Evolutionary conservation across 1,139 yeast species (phyloP), one percentile per base, ranked within the genome.

Genomic region (Suhomyces guaymorum): DNA sequence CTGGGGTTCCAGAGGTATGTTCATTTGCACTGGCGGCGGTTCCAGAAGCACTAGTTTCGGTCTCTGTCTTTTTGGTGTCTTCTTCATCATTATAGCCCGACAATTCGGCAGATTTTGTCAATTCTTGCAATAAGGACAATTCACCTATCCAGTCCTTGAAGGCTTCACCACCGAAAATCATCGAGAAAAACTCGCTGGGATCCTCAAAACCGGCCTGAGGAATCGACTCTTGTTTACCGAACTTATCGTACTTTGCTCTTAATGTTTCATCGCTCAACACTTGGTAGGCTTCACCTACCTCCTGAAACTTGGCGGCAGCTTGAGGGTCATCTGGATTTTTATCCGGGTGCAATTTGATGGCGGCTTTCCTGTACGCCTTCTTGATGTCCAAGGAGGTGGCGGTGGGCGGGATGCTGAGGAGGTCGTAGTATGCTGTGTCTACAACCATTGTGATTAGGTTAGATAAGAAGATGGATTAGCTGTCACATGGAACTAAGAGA

Each of bases 281-380:
- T 56, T 84, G 94, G 54, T 84, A 85, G 2, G 94, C 95, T 54
- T 84, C 88, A 21, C 86, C 85, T 9, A 81, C 80, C 38, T 73
- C 82, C 53, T 81, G 86, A 48, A 81, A 81, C 51, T 70, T 74
- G 12, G 70, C 63, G 28, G 90, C 90, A 4, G 97, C 96, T 18
- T 68, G 66, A 5, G 92, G 90, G 51, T 83, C 86, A 49, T 82
- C 79, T 7, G 97, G 97, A 53, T 92, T 89, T 66, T 92, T 94
- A 60, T 92, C 98, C 0, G 98, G 98, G 59, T 94, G 98, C 44
- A 89, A 83, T 39, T 66, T 71, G 57, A 92, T 82, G 7, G 97
- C 97, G 54, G 82, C 81, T 59, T 83, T 84, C 43, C 98, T 73
- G 63, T 92, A 92, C 0, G 97, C 96, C 59, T 87, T 88, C 60